Base-by-base conservation (phyloP, 2,329 filamentous ascomycete species). In the Exophiala viscosa region DNA sequence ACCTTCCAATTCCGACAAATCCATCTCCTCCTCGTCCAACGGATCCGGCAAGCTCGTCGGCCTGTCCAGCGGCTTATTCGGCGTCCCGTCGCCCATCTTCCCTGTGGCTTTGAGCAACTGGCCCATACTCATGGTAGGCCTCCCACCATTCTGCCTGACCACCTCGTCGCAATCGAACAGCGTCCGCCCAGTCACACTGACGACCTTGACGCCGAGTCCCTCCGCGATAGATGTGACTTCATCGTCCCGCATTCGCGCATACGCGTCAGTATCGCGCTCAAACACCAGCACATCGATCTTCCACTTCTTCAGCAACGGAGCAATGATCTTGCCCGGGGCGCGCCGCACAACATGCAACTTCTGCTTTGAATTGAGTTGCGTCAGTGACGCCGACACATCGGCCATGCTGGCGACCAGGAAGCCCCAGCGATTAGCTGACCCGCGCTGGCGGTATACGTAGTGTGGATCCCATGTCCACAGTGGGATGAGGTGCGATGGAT, bases 381-480 rank as follows among this genome's bases (percentile, higher is more conserved):
- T 82, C 64, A 90, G 84, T n/a, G 47, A 41, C 5, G 71, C 66
- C 1, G 85, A 89, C 4, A 90, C 74, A 64, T 88, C 84, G 59
- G 77, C 79, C 64, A 90, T 86, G 62, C 86, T 89, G 66, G 90
- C 87, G 40, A 59, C 82, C 73, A 89, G 69, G 63, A 85, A 90
- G 62, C 88, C 83, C 84, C 86, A 90, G 60, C 87, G 75, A 63
- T 91, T 91, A 7, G 82, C 73, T 0, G 85, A 85, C 3, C 85
- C 86, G 52, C 86, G 78, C 1, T 84, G 82, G 31, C 78, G 78
- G 65, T 89, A 90, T 20, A 90, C 85, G 65, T 90, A 90, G 66
- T 90, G 85, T 51, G 86, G 86, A 65, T 90, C 87, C 85, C 86
- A 91, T 1, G 84, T 88, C 77, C 87, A 91, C 41, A 90, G 79